phyloP scores from a whole-genome alignment of 768 basidiomycete species.

The Tylopilus balloui region DNA sequence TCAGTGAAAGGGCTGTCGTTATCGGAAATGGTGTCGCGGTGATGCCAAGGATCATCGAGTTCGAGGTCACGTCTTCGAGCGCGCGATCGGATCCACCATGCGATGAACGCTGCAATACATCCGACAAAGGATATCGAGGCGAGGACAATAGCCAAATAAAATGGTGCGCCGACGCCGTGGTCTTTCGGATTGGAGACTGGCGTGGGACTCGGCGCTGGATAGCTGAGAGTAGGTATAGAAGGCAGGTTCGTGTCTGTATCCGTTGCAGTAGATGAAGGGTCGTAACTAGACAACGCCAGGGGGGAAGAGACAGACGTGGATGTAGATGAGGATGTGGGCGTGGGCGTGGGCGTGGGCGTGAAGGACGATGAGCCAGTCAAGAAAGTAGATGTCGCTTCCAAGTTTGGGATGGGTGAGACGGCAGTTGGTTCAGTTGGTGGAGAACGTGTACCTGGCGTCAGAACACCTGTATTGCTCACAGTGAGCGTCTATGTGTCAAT shows the following conservation, averaged over 20 bases:
- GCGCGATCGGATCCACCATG: slow-evolving; percentile 45
- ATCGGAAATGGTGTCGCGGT: slow-evolving; percentile 16
- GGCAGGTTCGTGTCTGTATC: slow-evolving; percentile 21
- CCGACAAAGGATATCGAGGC: slow-evolving; percentile 44
- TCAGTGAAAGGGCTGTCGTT: background rate
- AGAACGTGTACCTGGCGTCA: slow-evolving; percentile 3
- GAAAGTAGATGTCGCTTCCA: slow-evolving; percentile 18
- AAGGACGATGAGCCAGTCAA: slow-evolving; percentile 1
- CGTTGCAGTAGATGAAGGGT: slow-evolving; percentile 4
- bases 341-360: background rate
- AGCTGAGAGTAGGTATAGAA: slow-evolving; percentile 21
- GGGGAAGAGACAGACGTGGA: background rate
- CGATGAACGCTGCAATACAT: slow-evolving; percentile 42
- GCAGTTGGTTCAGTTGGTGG: background rate
- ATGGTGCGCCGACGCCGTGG: slow-evolving; percentile 33
- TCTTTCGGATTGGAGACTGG: slow-evolving; percentile 17
- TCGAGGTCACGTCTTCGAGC: slow-evolving; percentile 35
- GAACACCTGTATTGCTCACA: background rate
- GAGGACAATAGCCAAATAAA: slow-evolving; percentile 49
- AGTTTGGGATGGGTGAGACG: slow-evolving; percentile 14
- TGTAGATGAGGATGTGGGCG: background rate
- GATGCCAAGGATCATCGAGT: slow-evolving; percentile 32
- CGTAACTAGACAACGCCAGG: slow-evolving; percentile 4
- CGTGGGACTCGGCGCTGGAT: slow-evolving; percentile 24
- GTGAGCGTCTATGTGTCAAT: slow-evolving; percentile 10